phyloP scores from a whole-genome alignment of 257 asterid genomes.

The Lycium barbarum region DNA sequence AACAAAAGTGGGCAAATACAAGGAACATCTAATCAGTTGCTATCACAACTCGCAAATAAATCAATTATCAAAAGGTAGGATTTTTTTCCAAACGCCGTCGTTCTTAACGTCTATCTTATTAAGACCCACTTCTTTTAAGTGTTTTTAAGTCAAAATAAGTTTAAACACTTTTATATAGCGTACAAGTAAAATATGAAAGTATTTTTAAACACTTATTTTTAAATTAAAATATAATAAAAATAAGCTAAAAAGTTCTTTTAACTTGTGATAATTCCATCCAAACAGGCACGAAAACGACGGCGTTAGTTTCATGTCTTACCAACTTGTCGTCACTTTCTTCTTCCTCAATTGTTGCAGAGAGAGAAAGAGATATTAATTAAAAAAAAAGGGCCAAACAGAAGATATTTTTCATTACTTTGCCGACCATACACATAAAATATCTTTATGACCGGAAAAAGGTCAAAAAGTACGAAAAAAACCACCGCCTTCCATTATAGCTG shows the following conservation, averaged over 20 bases:
- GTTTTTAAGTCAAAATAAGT: too few relatives aligned
- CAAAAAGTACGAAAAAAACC: slow-evolving; percentile 5
- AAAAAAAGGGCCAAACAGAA: neutral
- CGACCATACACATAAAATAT: slow-evolving; percentile 27
- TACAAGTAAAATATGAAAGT: too few relatives aligned
- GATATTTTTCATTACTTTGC: slow-evolving; percentile 30
- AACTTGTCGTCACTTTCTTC: slow-evolving; percentile 25
- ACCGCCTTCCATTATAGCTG: neutral
- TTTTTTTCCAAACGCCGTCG: neutral
- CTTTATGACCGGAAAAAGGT: slow-evolving; percentile 14
- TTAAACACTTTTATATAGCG: too few relatives aligned
- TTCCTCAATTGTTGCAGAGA: slow-evolving; percentile 22
- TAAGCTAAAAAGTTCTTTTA: too few relatives aligned
- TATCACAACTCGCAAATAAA: slow-evolving; percentile 1
- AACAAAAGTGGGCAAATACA: slow-evolving; percentile 11
- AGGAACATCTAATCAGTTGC: slow-evolving; percentile 24
- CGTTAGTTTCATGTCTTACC: neutral
- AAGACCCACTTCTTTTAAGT: too few relatives aligned
- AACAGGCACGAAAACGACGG: neutral
- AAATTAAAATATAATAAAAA: too few relatives aligned
- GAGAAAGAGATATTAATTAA: neutral
- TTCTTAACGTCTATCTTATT: neutral
- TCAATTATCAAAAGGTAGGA: neutral
- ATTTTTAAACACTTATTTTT: too few relatives aligned
- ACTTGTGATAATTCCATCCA: too few relatives aligned